phyloP scores from a whole-genome alignment of 2,329 filamentous ascomycete genomes.

The Botrytis fabae region DNA sequence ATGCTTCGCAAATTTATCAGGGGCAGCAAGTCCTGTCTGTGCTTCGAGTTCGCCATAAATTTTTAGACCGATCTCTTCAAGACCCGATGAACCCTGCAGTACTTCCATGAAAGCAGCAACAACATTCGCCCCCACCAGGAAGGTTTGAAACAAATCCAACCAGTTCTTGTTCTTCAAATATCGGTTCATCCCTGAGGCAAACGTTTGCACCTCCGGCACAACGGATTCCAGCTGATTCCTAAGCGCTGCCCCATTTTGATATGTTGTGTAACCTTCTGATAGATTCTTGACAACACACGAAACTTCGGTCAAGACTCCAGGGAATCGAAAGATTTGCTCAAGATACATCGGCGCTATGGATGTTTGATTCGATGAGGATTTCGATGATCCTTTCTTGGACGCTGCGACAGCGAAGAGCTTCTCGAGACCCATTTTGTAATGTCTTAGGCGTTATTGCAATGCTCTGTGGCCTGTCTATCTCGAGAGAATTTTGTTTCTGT shows the following conservation, averaged over 20 bases:
- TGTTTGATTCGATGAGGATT: not conserved
- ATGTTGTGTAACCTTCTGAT: conserved; percentile 24
- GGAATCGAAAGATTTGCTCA: conserved; percentile 22
- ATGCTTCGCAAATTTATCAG: conserved; percentile 27
- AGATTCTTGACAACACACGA: conserved; percentile 21
- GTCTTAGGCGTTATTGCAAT: not conserved
- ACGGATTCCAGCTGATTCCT: conserved; percentile 22
- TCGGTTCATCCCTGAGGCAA: conserved; percentile 22
- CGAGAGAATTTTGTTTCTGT: not conserved
- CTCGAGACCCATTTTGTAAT: conserved; percentile 16
- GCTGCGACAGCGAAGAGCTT: conserved; percentile 19
- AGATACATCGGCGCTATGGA: not conserved
- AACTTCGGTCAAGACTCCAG: conserved; percentile 20
- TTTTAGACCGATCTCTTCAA: conserved; percentile 21
- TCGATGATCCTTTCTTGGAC: conserved; percentile 16
- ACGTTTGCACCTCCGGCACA: conserved; percentile 21
- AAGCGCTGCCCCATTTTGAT: conserved; percentile 22
- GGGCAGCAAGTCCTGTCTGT: conserved; percentile 25
- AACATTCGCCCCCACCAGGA: conserved; percentile 22
- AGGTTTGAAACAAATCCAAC: conserved; percentile 21
- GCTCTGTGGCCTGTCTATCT: not conserved
- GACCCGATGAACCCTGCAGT: conserved; percentile 17
- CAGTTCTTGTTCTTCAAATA: conserved; percentile 24
- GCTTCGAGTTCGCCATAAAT: conserved; percentile 25
- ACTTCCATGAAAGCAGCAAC: conserved; percentile 24